These are phyloP conservation scores for Salvia sclarea DNA, from an alignment of 305 asterid species.

Conservation along the genomic window DNA sequence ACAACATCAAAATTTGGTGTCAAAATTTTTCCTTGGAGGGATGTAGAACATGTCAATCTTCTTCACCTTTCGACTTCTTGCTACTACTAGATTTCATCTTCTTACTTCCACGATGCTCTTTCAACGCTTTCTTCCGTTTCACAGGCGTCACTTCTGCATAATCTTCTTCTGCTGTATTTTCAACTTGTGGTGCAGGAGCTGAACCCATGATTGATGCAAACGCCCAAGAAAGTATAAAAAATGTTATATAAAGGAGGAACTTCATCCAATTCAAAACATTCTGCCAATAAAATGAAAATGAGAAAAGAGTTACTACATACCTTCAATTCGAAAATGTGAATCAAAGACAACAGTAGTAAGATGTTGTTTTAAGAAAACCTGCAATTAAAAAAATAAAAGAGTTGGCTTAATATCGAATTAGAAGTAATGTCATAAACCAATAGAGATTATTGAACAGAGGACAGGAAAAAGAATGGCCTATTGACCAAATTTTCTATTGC, in stretches of 20 bases:
- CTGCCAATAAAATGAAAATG: no score
- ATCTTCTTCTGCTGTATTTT: conserved; percentile 30
- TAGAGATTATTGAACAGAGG: no score
- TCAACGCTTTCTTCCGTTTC: conserved; percentile 51
- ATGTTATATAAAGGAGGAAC: conserved; percentile 4
- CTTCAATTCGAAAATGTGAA: conserved; percentile 60
- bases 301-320: conserved; percentile 26
- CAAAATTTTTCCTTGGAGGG: background rate
- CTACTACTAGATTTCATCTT: conserved; percentile 50
- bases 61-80: conserved; percentile 33
- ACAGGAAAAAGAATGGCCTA: background rate
- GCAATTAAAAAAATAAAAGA: conserved; percentile 34
- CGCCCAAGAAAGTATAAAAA: conserved; percentile 3
- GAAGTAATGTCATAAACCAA: background rate
- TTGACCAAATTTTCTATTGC: background rate
- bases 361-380: conserved; percentile 94
- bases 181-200: conserved; percentile 36
- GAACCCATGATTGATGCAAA: conserved; percentile 36
- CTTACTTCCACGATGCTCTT: conserved; percentile 44
- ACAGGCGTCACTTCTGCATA: conserved; percentile 36
- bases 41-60: conserved; percentile 22
- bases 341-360: conserved; percentile 67
- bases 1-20: background rate
- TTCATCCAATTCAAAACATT: no score
- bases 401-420: conserved; percentile 11